Conservation (phyloP, 2,329 filamentous ascomycete genomes). For the Fusarium albosuccineum region DNA sequence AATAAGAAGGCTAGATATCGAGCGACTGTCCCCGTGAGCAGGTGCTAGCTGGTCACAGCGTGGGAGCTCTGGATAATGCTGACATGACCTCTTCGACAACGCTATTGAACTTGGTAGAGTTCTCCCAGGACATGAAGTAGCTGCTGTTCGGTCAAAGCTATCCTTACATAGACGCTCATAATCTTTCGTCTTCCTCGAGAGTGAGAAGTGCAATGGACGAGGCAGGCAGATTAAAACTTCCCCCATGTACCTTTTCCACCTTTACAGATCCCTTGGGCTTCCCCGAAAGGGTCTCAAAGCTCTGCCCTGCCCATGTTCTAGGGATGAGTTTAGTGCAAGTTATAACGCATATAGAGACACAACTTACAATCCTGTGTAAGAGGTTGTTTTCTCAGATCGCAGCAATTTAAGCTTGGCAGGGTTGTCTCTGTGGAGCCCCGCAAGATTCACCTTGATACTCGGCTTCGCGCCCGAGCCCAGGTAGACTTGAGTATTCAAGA, state of each 20-base stretch:
- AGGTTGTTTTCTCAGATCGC: neutral
- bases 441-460: neutral
- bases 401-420: neutral
- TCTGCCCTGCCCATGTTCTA: neutral
- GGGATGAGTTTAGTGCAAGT: neutral
- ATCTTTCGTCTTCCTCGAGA: neutral
- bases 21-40: too few relatives aligned
- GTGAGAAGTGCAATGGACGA: neutral
- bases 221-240: neutral
- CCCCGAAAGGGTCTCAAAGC: neutral
- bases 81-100: too few relatives aligned
- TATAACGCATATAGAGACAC: neutral
- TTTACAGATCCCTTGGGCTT: neutral
- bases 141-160: too few relatives aligned
- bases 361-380: neutral
- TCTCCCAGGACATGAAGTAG: too few relatives aligned
- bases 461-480: neutral
- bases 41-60: too few relatives aligned
- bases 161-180: too few relatives aligned
- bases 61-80: too few relatives aligned
- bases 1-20: too few relatives aligned
- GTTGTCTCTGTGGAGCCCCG: neutral
- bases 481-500: neutral
- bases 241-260: neutral
- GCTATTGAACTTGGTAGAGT: too few relatives aligned